Evolutionary conservation across 768 basidiomycete genomes (phyloP).

Genomic region (Tricholomella constricta): DNA sequence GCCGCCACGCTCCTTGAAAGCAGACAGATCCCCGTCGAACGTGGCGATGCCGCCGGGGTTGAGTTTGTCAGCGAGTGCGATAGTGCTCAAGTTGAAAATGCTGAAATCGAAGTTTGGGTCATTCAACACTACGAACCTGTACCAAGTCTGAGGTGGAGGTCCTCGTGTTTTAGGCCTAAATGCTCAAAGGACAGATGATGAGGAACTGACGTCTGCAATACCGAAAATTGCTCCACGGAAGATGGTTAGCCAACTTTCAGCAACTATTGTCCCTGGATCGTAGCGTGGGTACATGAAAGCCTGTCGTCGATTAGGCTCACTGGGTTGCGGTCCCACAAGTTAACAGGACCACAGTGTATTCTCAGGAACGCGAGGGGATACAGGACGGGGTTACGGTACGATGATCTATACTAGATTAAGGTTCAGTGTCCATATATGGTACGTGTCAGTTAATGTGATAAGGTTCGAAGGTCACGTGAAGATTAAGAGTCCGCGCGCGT

Average conservation of each 20-base stretch:
- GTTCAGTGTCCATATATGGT: no score
- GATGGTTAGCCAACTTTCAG: background rate
- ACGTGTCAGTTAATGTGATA: no score
- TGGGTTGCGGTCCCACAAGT: no score
- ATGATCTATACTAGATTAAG: no score
- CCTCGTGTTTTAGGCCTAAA: no score
- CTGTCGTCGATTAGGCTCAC: no score
- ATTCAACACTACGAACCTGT: background rate
- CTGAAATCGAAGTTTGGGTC: background rate
- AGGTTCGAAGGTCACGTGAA: no score
- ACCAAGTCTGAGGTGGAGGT: conserved; percentile 9
- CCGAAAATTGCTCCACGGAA: background rate
- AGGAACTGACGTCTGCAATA: background rate
- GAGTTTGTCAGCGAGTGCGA: background rate
- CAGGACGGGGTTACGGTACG: no score
- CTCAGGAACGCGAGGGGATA: no score
- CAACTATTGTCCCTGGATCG: conserved; percentile 6
- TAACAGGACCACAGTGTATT: no score
- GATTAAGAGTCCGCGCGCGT: no score
- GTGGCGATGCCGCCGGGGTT: background rate
- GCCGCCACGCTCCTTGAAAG: conserved; percentile 7
- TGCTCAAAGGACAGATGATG: no score
- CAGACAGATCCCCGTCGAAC: background rate
- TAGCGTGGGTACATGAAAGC: background rate
- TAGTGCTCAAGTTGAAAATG: background rate